A percentile compares a stretch with the other conserved stretches of the same genome.
Evolutionary conservation across 139 green algal genomes (phyloP).

Genomic region (Chlamydomonas sp.): DNA sequence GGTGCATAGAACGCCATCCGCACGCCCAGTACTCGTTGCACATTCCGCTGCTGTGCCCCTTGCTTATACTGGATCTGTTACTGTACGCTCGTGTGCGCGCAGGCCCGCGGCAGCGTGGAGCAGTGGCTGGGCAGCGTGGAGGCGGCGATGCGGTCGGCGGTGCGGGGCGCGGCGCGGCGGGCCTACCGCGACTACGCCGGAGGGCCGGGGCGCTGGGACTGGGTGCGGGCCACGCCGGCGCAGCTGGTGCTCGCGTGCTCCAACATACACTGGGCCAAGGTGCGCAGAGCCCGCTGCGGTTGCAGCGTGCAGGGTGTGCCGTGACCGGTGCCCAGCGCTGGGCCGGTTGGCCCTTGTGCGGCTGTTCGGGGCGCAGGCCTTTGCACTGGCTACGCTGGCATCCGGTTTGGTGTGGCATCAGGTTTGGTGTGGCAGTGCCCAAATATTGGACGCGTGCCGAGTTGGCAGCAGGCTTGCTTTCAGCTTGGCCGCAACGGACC

Average conservation of each 20-base stretch:
- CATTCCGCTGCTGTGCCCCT: neutral
- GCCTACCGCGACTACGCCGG: conserved; percentile 13
- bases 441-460: no score
- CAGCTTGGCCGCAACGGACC: no score
- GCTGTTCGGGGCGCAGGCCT: neutral
- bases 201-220: conserved; percentile 37
- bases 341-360: neutral
- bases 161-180: conserved; percentile 52
- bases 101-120: conserved; percentile 79
- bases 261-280: conserved; percentile 79
- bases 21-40: neutral
- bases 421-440: neutral
- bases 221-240: conserved; percentile 73
- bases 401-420: neutral
- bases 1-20: neutral
- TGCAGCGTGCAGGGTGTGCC: neutral
- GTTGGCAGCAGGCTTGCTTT: no score
- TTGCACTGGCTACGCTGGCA: neutral
- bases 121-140: conserved; percentile 77
- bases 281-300: neutral
- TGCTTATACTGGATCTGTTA: no score
- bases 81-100: neutral
- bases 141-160: conserved; percentile 59
- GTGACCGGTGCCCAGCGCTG: neutral
- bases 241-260: conserved; percentile 78